phyloP scores from a whole-genome alignment of 2,329 filamentous ascomycete species.

The Fusarium anguioides region DNA sequence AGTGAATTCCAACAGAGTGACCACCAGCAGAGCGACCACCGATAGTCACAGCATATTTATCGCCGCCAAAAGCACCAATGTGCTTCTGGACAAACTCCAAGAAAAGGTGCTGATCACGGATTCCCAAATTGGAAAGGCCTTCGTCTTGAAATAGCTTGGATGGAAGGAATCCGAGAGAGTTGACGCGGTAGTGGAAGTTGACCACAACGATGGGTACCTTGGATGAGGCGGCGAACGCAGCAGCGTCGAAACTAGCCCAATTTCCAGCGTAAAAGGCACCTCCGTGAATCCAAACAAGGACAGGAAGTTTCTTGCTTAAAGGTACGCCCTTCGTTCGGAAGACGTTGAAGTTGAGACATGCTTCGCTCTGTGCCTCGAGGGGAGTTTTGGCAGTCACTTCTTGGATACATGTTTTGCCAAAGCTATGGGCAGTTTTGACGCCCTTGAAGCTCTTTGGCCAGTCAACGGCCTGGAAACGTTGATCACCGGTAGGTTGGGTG shows the following conservation, averaged over 20 bases:
- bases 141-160: constrained; percentile 53
- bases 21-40: constrained; percentile 66
- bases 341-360: constrained; percentile 56
- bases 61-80: constrained; percentile 65
- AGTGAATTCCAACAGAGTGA: constrained; percentile 53
- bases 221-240: constrained; percentile 48
- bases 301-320: constrained; percentile 50
- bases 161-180: constrained; percentile 57
- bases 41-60: constrained; percentile 63
- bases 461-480: constrained; percentile 55
- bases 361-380: constrained; percentile 46
- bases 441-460: constrained; percentile 56
- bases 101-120: constrained; percentile 64
- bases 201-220: constrained; percentile 57
- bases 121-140: constrained; percentile 61
- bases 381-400: constrained; percentile 39
- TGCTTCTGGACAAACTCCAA: constrained; percentile 65
- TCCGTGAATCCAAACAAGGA: constrained; percentile 56
- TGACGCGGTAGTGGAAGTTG: constrained; percentile 56
- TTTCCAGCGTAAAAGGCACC: constrained; percentile 51
- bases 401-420: constrained; percentile 58
- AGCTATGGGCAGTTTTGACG: constrained; percentile 51
- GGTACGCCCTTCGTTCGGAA: constrained; percentile 51
- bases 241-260: constrained; percentile 51
- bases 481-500: constrained; percentile 53